These are phyloP conservation scores for Colletotrichum paranaense DNA, from an alignment of 2,329 filamentous ascomycete species.

Conservation along the genomic window DNA sequence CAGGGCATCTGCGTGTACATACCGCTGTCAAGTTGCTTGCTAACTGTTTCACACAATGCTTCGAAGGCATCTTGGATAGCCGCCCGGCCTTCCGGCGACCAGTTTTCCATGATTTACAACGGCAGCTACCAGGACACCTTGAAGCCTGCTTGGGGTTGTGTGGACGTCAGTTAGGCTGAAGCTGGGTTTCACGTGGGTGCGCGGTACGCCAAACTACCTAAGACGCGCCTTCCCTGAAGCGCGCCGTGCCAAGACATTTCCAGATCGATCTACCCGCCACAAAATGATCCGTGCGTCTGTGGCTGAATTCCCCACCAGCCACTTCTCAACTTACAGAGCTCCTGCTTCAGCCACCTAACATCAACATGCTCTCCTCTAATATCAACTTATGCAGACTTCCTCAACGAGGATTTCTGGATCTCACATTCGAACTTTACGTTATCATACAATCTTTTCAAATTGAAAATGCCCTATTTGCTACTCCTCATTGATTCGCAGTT, in stretches of 20 bases:
- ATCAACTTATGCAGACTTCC: not conserved
- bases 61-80: conserved; percentile 53
- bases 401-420: not conserved
- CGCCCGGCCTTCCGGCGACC: conserved; percentile 52
- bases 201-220: not conserved
- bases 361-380: too few species aligned
- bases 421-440: not conserved
- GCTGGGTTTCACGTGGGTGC: not conserved
- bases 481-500: too few species aligned
- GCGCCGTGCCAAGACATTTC: not conserved
- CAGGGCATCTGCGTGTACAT: conserved; percentile 36
- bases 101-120: conserved; percentile 48
- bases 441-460: not conserved
- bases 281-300: not conserved
- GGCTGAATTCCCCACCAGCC: not conserved
- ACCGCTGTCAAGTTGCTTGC: conserved; percentile 51
- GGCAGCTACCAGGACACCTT: not conserved
- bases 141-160: not conserved
- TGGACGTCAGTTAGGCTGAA: not conserved
- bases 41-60: conserved; percentile 53
- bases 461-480: not conserved
- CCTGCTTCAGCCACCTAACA: not conserved
- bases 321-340: not conserved
- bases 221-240: not conserved
- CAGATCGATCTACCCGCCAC: not conserved